These are phyloP conservation scores for Cutaneotrichosporon cutaneum DNA, from an alignment of 1,284 basidiomycete species.

Conservation along the genomic window DNA sequence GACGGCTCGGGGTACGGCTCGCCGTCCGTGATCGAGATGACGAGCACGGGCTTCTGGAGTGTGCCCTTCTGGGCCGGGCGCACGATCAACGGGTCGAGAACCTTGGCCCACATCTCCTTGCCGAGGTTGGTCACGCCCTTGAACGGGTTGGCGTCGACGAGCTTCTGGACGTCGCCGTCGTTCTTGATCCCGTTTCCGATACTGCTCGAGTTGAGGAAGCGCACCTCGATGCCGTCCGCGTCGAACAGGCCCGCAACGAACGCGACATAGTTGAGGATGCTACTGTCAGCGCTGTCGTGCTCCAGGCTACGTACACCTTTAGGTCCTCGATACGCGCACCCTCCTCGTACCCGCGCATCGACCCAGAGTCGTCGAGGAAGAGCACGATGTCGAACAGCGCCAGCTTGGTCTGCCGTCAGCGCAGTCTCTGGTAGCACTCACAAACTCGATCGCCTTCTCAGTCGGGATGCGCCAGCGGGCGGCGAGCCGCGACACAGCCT, in stretches of 20 bases:
- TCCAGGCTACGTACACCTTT: slow-evolving; percentile 38
- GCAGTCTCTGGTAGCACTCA: background rate
- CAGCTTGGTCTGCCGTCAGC: slow-evolving; percentile 42
- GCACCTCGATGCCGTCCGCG: slow-evolving; percentile 51
- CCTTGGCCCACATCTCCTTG: slow-evolving; percentile 41
- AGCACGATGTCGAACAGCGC: slow-evolving; percentile 52
- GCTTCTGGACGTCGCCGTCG: slow-evolving; percentile 28
- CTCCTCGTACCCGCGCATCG: slow-evolving; percentile 51
- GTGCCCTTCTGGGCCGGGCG: slow-evolving; percentile 45
- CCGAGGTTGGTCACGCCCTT: slow-evolving; percentile 41
- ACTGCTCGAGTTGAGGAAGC: slow-evolving; percentile 54
- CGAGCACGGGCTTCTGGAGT: slow-evolving; percentile 54
- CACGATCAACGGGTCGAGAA: slow-evolving; percentile 54
- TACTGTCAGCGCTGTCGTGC: background rate
- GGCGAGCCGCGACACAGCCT: slow-evolving; percentile 50
- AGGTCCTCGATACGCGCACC: slow-evolving; percentile 53
- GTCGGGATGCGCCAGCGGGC: slow-evolving; percentile 52
- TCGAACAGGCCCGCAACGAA: slow-evolving; percentile 48
- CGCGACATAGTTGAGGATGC: slow-evolving; percentile 34
- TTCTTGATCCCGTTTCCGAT: slow-evolving; percentile 54
- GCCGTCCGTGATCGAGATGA: slow-evolving; percentile 52
- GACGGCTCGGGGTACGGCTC: slow-evolving; percentile 17
- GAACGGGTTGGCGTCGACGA: slow-evolving; percentile 10
- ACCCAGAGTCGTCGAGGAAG: slow-evolving; percentile 53
- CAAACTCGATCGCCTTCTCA: slow-evolving; percentile 52